Evolutionary conservation across 495 filamentous ascomycete species (phyloP), one percentile per base, ranked within the genome.

Genomic region (Aspergillus bridgeri): DNA sequence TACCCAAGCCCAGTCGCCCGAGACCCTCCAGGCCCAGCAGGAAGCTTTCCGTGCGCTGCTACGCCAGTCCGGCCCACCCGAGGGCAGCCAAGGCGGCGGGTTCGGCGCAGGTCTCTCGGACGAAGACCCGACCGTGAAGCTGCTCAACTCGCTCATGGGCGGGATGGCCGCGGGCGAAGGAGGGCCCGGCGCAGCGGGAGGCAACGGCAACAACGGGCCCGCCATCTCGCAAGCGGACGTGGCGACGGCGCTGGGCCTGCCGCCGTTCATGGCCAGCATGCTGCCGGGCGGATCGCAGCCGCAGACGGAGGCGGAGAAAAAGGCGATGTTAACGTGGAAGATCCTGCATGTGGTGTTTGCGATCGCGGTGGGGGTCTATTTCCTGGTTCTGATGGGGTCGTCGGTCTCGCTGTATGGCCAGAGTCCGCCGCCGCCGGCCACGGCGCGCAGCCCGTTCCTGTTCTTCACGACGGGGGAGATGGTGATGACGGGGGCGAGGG

Each of bases 381-480:
- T 95, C 18, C 57, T 78, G 0, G 66, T 76, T 13, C 55, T 75
- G 15, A 65, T 77, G 11, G 68, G 69, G 8, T 52, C 69, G 7
- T 71, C 77, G 6, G 68, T 78, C 47, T 57, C 70, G 24, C 64
- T 68, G 45, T 79, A 72, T 24, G 77, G 77, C 2, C 70, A 50
- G 75, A 81, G 49, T 53, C 89, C 49, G 74, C 79, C 60, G 77
- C 88, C 48, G 71, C 88, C 49, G 86, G 92, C 77, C 76, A 82
- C 60, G 80, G 90, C 55, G 71, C 81, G 68, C 76, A 82, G 79
- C 47, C 78, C 81, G 21, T 96, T 94, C 72, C 83, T 87, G 63
- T 81, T 88, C 53, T 96, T 96, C 66, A 85, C 88, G 20, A 91
- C 90, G 3, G 89, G 84, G 11, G 90, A 96, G 76, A 69, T 92